phyloP scores from a whole-genome alignment of 495 filamentous ascomycete genomes.

The Glonium stellatum region DNA sequence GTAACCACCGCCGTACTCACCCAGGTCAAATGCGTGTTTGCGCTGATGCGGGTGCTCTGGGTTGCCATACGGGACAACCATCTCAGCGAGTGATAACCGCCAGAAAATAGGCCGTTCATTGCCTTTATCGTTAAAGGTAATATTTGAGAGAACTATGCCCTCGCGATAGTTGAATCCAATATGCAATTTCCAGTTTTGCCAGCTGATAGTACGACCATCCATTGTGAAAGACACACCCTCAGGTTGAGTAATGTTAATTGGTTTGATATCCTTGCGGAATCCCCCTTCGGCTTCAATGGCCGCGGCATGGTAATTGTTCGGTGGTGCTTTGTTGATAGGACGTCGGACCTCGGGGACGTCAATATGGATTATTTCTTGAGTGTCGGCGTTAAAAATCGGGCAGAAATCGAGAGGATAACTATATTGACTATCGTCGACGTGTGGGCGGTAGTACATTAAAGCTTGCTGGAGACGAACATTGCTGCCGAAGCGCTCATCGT shows the following conservation, averaged over 20 bases:
- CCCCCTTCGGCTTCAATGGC: slow-evolving; percentile 69
- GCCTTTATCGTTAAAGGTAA: slow-evolving; percentile 85
- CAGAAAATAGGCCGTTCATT: slow-evolving; percentile 77
- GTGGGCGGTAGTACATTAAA: slow-evolving; percentile 90
- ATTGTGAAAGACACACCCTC: slow-evolving; percentile 90
- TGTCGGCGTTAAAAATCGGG: slow-evolving; percentile 82
- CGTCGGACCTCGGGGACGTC: slow-evolving; percentile 77
- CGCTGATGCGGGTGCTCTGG: slow-evolving; percentile 87
- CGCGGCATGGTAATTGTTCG: slow-evolving; percentile 75
- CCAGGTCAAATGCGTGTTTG: slow-evolving; percentile 91
- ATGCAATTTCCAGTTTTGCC: slow-evolving; percentile 95
- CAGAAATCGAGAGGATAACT: slow-evolving; percentile 90
- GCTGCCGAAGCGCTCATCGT: slow-evolving; percentile 83
- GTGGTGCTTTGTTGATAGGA: slow-evolving; percentile 63
- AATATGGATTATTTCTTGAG: slow-evolving; percentile 77
- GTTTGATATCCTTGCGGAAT: slow-evolving; percentile 74
- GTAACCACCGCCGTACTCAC: slow-evolving; percentile 90
- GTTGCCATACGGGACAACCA: slow-evolving; percentile 95
- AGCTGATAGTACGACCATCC: slow-evolving; percentile 68
- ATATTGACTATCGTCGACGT: slow-evolving; percentile 83
- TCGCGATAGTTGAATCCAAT: slow-evolving; percentile 96
- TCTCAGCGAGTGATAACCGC: slow-evolving; percentile 86
- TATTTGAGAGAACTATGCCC: slow-evolving; percentile 84
- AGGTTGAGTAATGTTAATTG: slow-evolving; percentile 92
- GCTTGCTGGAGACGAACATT: slow-evolving; percentile 81